Base-by-base conservation (phyloP, 768 basidiomycete genomes). In the Kondoa subrosea region DNA sequence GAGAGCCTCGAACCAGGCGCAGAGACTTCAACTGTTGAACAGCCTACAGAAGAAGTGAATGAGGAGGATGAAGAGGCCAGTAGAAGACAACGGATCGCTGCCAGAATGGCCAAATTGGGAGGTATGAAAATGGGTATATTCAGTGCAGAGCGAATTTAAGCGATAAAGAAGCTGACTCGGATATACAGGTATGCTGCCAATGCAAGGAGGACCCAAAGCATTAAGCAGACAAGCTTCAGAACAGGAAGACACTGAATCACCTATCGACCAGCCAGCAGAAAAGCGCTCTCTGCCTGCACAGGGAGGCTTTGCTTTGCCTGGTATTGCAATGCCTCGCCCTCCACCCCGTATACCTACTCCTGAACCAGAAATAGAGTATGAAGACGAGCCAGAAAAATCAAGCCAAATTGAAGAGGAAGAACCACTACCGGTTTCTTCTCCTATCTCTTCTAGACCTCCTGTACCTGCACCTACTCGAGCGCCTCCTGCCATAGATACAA, bases 101-200 rank as follows among this genome's bases (percentile, higher is more conserved):
- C 66, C 15, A n/a, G 69, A 25, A 69, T 69, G 69, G 69, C 69
- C 3, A 66, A 65, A 8, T 60, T 69, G 69, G 69, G 69, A 30
- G 69, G 69, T 2, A 56, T 67, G 69, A 69, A 69, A 66, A 27
- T 69, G 16, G 68, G 68, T 25, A 63, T 3, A 32, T 63, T 8
- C 16, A 68, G 59, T n/a, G 34, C 56, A 66, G 16, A 58, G 40
- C 40, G 40, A 50, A 50, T n/a, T n/a, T n/a, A n/a, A 50, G 40
- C 40, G 12, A 50, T 8, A 21, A 8, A 50, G 40, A 8, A 21
- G 40, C 40, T 50, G 40, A 50, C 40, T 50, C 12, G 21, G 21
- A 21, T 8, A 50, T 50, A 50, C 21, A 50, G 40, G 40, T 50
- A 50, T 50, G 40, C 40, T 50, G 8, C 40, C 40, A 21, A 50